A percentile compares a stretch with the other conserved stretches of the same genome.
phyloP scores from a whole-genome alignment of 441 rosid species.

The Erysimum pusillum region DNA sequence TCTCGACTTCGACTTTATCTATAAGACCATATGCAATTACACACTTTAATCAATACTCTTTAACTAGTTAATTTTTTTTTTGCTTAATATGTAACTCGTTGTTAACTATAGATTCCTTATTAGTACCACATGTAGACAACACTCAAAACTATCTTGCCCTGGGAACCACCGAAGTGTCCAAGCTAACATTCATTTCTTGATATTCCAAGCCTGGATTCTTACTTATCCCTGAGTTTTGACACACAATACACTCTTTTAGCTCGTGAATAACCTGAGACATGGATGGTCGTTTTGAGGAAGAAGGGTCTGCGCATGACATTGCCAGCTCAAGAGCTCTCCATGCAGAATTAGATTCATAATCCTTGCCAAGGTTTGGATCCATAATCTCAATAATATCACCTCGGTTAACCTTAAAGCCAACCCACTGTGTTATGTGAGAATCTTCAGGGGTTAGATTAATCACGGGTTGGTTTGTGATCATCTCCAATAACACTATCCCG shows the following conservation, averaged over 20 bases:
- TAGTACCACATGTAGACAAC: not conserved
- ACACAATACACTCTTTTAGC: constrained; percentile 34
- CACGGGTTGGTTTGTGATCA: constrained; percentile 44
- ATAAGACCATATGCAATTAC: not conserved
- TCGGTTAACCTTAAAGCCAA: constrained; percentile 7
- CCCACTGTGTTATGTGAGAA: constrained; percentile 34
- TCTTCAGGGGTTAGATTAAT: constrained; percentile 3
- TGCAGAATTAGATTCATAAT: constrained; percentile 6
- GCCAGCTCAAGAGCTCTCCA: constrained; percentile 43
- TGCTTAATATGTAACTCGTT: too few relatives aligned
- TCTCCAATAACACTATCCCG: constrained; percentile 36
- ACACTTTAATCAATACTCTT: not conserved
- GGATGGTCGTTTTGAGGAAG: constrained; percentile 27
- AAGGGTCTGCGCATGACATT: constrained; percentile 33
- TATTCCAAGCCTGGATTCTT: too few relatives aligned
- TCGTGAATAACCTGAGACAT: constrained; percentile 30
- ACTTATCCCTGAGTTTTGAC: constrained; percentile 27
- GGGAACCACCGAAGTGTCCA: constrained; percentile 15
- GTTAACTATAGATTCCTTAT: too few relatives aligned
- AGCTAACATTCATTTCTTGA: not conserved
- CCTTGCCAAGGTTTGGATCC: constrained; percentile 36
- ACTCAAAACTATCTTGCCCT: constrained; percentile 11
- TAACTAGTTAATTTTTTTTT: too few relatives aligned
- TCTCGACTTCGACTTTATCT: not conserved
- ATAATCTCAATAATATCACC: constrained; percentile 28